Evolutionary conservation across 495 filamentous ascomycete genomes (phyloP).

Genomic region (Margaritispora aquatica): DNA sequence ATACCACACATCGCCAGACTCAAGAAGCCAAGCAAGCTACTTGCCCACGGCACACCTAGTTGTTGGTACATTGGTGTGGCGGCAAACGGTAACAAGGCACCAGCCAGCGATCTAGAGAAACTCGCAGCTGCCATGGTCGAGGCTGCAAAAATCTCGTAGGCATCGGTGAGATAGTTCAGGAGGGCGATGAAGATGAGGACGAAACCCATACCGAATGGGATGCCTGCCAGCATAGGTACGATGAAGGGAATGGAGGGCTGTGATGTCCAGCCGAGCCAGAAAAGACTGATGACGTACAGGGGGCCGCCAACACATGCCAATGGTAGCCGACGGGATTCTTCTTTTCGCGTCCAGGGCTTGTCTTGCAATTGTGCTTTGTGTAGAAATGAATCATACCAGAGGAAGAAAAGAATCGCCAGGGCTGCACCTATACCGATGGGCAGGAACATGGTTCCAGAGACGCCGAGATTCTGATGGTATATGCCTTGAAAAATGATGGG

Average conservation of each 20-base stretch:
- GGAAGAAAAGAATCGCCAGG: constrained; percentile 26
- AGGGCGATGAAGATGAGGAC: constrained; percentile 46
- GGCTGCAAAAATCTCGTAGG: constrained; percentile 49
- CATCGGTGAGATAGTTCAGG: constrained; percentile 49
- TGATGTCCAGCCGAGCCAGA: constrained; percentile 44
- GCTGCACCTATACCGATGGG: constrained; percentile 32
- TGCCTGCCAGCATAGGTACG: constrained; percentile 44
- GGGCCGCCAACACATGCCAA: constrained; percentile 53
- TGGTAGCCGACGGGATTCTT: constrained; percentile 44
- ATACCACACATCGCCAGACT: constrained; percentile 53
- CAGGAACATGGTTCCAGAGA: constrained; percentile 32
- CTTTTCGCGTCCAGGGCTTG: constrained; percentile 22
- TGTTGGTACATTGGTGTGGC: constrained; percentile 36
- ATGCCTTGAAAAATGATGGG: constrained; percentile 33
- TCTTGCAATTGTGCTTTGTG: constrained; percentile 21
- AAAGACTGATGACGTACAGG: constrained; percentile 44
- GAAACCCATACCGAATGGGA: constrained; percentile 64
- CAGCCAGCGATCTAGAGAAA: constrained; percentile 49
- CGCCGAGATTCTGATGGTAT: constrained; percentile 20
- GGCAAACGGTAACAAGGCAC: constrained; percentile 63
- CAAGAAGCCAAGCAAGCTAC: constrained; percentile 52
- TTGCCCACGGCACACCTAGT: constrained; percentile 55
- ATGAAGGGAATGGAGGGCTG: constrained; percentile 34
- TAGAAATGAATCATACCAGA: constrained; percentile 26
- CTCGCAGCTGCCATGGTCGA: constrained; percentile 53